Evolutionary conservation across 805 yeast genomes (phyloP), one percentile per base, ranked within the genome.

Genomic region (Suhomyces sp.): DNA sequence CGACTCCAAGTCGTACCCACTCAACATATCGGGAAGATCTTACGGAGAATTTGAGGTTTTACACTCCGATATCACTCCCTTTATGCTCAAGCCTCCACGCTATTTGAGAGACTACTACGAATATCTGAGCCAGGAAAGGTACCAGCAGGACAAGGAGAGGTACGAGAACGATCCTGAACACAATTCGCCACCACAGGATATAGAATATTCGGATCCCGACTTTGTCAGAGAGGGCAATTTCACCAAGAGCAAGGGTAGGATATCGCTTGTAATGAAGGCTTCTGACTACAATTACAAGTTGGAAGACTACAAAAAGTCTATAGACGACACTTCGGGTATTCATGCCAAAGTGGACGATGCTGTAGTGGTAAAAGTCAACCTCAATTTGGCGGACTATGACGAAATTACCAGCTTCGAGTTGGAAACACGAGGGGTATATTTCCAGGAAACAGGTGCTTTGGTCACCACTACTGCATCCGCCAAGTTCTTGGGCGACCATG

Each of bases 371-470:
- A 55, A 57, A 4, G 47, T 78, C 13, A 55, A 52, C 4, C 29
- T 77, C 3, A 57, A 50, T 22, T 31, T 81, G 9, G 64, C 62
- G 23, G 86, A 85, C 63, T 52, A 61, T 19, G 68, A 70, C 3
- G 88, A 86, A 55, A 61, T 70, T 6, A 77, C 82, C 31, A 74
- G 71, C 51, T 84, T 85, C 62, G 62, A 65, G 1, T 58, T 90
- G 17, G 72, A 74, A 4, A 69, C 88, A 9, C 69, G 71, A 23
- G 92, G 91, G 0, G 76, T 85, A 1, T 87, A 86, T 64, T 89
- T 86, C 61, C 85, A 87, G 55, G 76, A 78, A 19, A 70, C 82
- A 0, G 96, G 96, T 0, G 74, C 87, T 49, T 64, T 88, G 4
- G 71, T 88, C 13, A 76, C 85, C 0, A 62, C 81, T 17, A 78